Conservation (phyloP, 441 rosid species). For the Gossypium schwendimanii region DNA sequence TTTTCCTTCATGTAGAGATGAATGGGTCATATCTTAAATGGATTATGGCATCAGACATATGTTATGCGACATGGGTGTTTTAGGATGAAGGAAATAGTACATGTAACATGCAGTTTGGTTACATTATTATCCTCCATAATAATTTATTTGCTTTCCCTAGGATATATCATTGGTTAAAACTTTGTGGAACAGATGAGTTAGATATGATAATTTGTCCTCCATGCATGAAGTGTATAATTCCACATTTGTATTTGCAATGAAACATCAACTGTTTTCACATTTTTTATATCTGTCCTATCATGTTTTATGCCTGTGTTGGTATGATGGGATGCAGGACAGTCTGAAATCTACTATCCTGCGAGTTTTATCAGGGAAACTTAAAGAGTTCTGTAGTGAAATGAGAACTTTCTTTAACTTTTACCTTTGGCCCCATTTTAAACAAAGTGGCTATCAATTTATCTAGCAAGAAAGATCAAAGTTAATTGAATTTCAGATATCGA, state of each 20-base stretch:
- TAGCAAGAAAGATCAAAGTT: neutral
- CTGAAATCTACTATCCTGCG: neutral
- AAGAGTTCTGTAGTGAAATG: neutral
- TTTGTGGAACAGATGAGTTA: neutral
- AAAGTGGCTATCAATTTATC: neutral
- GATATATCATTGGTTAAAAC: neutral
- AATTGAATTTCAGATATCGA: neutral
- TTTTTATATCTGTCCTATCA: neutral
- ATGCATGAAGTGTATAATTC: neutral
- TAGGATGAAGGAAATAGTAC: neutral
- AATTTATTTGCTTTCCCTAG: neutral
- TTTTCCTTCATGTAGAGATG: constrained; percentile 1
- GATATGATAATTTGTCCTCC: neutral
- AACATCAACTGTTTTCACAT: neutral
- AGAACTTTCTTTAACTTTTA: neutral
- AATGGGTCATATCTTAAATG: neutral
- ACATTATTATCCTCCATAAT: neutral
- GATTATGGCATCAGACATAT: neutral
- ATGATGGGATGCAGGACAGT: neutral
- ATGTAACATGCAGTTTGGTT: neutral
- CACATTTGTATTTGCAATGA: neutral
- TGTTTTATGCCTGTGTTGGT: neutral
- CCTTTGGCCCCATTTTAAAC: neutral
- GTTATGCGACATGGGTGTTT: neutral
- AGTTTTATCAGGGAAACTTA: neutral